Percentiles rank a stretch among this genome's conserved stretches.
Evolutionary conservation across 768 basidiomycete genomes (phyloP).

Genomic region (Kwoniella dejecticola): DNA sequence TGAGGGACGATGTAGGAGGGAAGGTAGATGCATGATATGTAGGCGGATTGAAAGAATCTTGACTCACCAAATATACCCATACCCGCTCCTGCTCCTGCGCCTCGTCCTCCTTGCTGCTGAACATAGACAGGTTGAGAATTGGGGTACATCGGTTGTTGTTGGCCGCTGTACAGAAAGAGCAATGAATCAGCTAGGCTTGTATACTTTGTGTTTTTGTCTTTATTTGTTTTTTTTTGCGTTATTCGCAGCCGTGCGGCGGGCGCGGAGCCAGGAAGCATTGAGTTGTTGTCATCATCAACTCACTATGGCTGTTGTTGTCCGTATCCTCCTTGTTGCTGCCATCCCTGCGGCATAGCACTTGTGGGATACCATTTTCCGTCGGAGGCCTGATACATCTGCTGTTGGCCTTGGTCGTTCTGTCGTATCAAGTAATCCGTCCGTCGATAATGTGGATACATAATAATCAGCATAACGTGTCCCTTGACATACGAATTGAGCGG

Average conservation of each 20-base stretch:
- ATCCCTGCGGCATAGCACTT: conserved; percentile 21
- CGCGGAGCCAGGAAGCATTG: too few species aligned
- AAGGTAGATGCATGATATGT: too few species aligned
- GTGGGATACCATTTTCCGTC: conserved; percentile 46
- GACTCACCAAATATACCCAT: conserved; percentile 17
- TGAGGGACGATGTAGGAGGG: too few species aligned
- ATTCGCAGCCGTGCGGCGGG: too few species aligned
- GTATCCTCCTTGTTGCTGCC: conserved; percentile 18
- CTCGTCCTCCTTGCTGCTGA: conserved; percentile 6
- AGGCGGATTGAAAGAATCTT: neutral
- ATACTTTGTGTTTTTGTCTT: too few species aligned
- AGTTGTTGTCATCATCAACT: conserved; percentile 12
- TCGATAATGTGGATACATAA: neutral
- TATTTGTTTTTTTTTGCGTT: too few species aligned
- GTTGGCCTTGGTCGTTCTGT: conserved; percentile 7
- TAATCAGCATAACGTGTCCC: neutral
- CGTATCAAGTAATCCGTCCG: neutral
- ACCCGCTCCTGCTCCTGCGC: conserved; percentile 14
- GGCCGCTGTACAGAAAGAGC: conserved; percentile 4
- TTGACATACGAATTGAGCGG: too few species aligned
- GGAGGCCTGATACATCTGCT: conserved; percentile 43
- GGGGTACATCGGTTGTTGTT: conserved; percentile 29
- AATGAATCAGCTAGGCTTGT: too few species aligned
- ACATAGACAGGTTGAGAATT: conserved; percentile 25
- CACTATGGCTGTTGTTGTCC: conserved; percentile 22